A percentile compares a stretch with the other conserved stretches of the same genome.
phyloP scores from a whole-genome alignment of 2,329 filamentous ascomycete genomes.

The Talaromyces sp. region DNA sequence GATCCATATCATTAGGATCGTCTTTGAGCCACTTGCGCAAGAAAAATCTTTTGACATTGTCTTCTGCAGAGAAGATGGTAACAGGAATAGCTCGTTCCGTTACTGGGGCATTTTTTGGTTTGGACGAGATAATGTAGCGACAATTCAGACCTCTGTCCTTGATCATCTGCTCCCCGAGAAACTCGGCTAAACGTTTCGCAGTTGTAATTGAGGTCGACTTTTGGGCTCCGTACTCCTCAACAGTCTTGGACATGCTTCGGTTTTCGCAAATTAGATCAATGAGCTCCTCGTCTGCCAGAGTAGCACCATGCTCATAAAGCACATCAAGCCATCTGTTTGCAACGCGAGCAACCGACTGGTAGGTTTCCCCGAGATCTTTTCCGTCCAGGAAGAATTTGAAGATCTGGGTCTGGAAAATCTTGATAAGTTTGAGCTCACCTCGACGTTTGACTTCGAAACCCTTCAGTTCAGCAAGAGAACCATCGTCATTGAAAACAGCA shows the following conservation, averaged over 20 bases:
- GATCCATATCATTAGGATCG: slow-evolving; percentile 86
- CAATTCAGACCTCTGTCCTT: slow-evolving; percentile 99
- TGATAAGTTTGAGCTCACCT: slow-evolving; percentile 98
- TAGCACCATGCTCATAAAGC: slow-evolving; percentile 79
- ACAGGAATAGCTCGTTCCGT: slow-evolving; percentile 93
- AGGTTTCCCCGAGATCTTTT: slow-evolving; percentile 79
- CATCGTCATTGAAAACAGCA: slow-evolving; percentile 97
- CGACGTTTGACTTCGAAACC: slow-evolving; percentile 96
- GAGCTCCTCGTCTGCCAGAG: slow-evolving; percentile 89
- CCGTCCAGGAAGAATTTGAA: slow-evolving; percentile 99
- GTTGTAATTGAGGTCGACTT: slow-evolving; percentile 99
- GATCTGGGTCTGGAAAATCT: slow-evolving; percentile 98
- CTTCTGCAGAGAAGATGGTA: slow-evolving; percentile 93
- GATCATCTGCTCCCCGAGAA: slow-evolving; percentile 96
- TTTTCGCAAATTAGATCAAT: slow-evolving; percentile 99
- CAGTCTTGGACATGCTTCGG: slow-evolving; percentile 92
- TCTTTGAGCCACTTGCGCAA: slow-evolving; percentile 94
- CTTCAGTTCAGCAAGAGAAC: slow-evolving; percentile 89
- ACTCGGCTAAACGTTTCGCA: slow-evolving; percentile 88
- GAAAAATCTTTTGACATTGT: slow-evolving; percentile 80
- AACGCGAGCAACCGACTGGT: slow-evolving; percentile 85
- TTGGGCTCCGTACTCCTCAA: slow-evolving; percentile 91
- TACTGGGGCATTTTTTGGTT: slow-evolving; percentile 81
- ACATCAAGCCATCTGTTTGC: slow-evolving; percentile 97
- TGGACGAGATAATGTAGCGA: slow-evolving; percentile 96